These are phyloP conservation scores for Coemansia sp. DNA, from an alignment of 371 early-diverging fungal species.

Conservation along the genomic window DNA sequence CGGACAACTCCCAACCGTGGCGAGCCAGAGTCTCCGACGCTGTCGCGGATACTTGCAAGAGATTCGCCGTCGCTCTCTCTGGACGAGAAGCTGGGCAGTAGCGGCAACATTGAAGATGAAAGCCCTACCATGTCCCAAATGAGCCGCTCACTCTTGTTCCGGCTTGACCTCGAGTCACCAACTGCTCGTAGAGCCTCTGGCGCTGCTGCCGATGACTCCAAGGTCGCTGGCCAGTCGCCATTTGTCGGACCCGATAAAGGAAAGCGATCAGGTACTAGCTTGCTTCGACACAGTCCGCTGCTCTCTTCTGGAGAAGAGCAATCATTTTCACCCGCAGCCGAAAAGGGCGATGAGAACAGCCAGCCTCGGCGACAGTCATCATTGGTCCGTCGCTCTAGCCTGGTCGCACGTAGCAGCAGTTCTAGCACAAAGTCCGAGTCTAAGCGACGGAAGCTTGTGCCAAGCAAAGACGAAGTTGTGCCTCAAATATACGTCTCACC, in stretches of 20 bases:
- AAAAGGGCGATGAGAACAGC: not conserved
- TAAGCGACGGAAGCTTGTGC: conserved; percentile 19
- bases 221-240: conserved; percentile 13
- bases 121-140: conserved; percentile 47
- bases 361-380: not conserved
- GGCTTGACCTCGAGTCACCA: conserved; percentile 44
- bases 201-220: not conserved
- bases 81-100: conserved; percentile 37
- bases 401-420: not conserved
- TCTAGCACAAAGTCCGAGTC: conserved; percentile 1
- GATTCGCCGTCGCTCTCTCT: conserved; percentile 43
- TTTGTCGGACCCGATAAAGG: conserved; percentile 9
- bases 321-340: not conserved
- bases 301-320: not conserved
- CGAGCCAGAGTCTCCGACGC: conserved; percentile 49
- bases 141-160: conserved; percentile 47
- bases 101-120: conserved; percentile 33
- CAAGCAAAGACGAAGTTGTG: conserved; percentile 2
- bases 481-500: conserved; percentile 42
- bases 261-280: not conserved
- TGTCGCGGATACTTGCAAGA: conserved; percentile 29
- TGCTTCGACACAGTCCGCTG: conserved; percentile 2
- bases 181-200: conserved; percentile 14
- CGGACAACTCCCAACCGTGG: conserved; percentile 35
- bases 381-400: conserved; percentile 7